A percentile compares a stretch with the other conserved stretches of the same genome.
Conservation (phyloP, 169 alveolate genomes). For the Ichthyophthirius multifiliis region DNA sequence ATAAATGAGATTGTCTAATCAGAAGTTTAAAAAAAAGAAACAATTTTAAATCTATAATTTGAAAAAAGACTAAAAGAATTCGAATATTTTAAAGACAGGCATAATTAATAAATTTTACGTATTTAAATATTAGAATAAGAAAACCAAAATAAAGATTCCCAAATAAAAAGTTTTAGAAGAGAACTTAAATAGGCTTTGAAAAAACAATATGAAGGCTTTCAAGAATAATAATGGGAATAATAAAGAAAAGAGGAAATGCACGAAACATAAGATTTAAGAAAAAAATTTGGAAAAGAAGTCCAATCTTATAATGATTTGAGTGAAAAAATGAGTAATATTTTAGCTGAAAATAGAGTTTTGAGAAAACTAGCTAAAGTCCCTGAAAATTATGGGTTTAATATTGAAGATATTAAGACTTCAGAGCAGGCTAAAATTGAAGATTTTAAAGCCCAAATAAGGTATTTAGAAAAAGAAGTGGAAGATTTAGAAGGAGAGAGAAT, state of each 20-base stretch:
- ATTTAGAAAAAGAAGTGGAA: slow-evolving; percentile 80
- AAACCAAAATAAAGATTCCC: neutral
- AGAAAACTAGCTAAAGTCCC: slow-evolving; percentile 85
- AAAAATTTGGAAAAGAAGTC: slow-evolving; percentile 42
- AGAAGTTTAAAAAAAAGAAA: too few relatives aligned
- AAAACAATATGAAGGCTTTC: slow-evolving; percentile 2
- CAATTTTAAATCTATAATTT: too few relatives aligned
- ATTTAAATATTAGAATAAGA: too few relatives aligned
- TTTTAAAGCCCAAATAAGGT: slow-evolving; percentile 75
- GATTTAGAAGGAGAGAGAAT: slow-evolving; percentile 85
- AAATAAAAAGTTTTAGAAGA: slow-evolving; percentile 1
- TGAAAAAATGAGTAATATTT: slow-evolving; percentile 69
- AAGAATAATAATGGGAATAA: slow-evolving; percentile 11
- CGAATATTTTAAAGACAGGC: too few relatives aligned
- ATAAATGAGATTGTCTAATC: too few relatives aligned
- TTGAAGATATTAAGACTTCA: slow-evolving; percentile 67
- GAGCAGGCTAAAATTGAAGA: slow-evolving; percentile 82
- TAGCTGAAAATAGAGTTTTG: slow-evolving; percentile 81
- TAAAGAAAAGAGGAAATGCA: slow-evolving; percentile 5
- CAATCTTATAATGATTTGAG: slow-evolving; percentile 56
- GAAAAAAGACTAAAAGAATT: too few relatives aligned
- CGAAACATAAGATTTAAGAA: slow-evolving; percentile 8
- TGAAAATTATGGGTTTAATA: slow-evolving; percentile 77
- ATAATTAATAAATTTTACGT: too few relatives aligned
- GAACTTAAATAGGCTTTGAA: slow-evolving; percentile 13